phyloP scores from a whole-genome alignment of 257 asterid species.

The Primulina eburnea region DNA sequence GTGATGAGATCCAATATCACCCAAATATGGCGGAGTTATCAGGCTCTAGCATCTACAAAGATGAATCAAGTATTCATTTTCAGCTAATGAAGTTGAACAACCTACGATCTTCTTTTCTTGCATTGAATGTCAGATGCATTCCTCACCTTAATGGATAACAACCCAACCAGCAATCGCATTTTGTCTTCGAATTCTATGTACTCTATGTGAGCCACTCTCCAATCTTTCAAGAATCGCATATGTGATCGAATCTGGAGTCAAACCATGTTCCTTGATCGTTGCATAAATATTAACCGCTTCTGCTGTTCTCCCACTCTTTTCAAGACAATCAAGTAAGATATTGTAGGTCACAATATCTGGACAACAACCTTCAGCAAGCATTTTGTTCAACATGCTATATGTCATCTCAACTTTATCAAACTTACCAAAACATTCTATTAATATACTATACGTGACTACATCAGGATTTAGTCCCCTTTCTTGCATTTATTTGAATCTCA shows the following conservation, averaged over 20 bases:
- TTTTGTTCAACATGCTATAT: constrained; percentile 62
- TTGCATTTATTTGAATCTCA: constrained; percentile 84
- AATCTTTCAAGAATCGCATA: constrained; percentile 73
- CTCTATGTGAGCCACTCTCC: constrained; percentile 70
- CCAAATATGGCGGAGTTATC: background rate
- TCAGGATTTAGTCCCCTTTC: constrained; percentile 89
- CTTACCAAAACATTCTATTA: constrained; percentile 95
- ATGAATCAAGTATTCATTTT: background rate
- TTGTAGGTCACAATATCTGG: constrained; percentile 91
- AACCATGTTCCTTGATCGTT: constrained; percentile 74
- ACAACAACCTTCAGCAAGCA: constrained; percentile 79
- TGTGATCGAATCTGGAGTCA: constrained; percentile 81
- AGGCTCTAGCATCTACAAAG: background rate
- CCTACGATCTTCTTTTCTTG: background rate
- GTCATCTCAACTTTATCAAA: constrained; percentile 88
- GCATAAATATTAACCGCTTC: constrained; percentile 86
- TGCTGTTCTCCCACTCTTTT: constrained; percentile 77
- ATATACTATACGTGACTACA: constrained; percentile 85
- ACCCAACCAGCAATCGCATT: constrained; percentile 93
- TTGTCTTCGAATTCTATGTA: constrained; percentile 53
- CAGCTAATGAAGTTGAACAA: background rate
- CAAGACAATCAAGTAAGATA: constrained; percentile 88
- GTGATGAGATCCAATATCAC: background rate
- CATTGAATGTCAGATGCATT: background rate
- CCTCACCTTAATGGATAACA: constrained; percentile 85